These are phyloP conservation scores for Miscanthus sacchariflorus DNA, from an alignment of 202 grass and related monocot genomes.

Conservation along the genomic window DNA sequence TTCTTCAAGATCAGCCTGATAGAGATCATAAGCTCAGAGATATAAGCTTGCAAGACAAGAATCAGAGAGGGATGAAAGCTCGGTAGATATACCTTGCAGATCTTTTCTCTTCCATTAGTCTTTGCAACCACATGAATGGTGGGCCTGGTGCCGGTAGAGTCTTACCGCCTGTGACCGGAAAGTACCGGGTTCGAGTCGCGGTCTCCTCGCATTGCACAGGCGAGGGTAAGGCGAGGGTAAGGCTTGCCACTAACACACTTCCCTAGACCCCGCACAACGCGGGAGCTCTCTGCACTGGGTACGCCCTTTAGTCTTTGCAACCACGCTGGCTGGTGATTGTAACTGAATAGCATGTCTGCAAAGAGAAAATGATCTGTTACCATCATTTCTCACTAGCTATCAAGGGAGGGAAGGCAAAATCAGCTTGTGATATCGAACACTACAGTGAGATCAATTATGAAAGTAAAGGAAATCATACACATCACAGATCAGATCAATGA, in stretches of 20 bases:
- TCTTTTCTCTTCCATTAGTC: constrained; percentile 91
- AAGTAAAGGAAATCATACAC: not conserved
- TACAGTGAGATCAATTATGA: not conserved
- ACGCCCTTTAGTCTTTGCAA: constrained; percentile 63
- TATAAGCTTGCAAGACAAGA: constrained; percentile 26
- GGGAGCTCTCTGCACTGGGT: no score
- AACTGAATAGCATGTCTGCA: constrained; percentile 90
- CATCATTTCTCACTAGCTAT: not conserved
- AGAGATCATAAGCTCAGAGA: constrained; percentile 29
- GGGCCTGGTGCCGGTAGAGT: no score
- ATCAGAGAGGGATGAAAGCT: not conserved
- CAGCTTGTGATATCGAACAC: not conserved
- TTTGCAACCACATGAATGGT: constrained; percentile 57
- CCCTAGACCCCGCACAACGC: no score
- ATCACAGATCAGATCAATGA: not conserved
- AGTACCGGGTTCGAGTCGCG: no score
- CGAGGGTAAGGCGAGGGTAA: no score
- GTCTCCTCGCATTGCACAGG: no score
- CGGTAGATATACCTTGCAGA: constrained; percentile 74
- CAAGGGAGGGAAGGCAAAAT: not conserved
- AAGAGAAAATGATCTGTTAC: constrained; percentile 34
- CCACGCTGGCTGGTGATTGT: constrained; percentile 81
- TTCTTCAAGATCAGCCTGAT: constrained; percentile 85
- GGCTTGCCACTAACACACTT: no score
- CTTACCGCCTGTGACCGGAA: no score